A percentile compares a stretch with the other conserved stretches of the same genome.
Conservation (phyloP, 441 rosid species). For the Manihot esculenta region DNA sequence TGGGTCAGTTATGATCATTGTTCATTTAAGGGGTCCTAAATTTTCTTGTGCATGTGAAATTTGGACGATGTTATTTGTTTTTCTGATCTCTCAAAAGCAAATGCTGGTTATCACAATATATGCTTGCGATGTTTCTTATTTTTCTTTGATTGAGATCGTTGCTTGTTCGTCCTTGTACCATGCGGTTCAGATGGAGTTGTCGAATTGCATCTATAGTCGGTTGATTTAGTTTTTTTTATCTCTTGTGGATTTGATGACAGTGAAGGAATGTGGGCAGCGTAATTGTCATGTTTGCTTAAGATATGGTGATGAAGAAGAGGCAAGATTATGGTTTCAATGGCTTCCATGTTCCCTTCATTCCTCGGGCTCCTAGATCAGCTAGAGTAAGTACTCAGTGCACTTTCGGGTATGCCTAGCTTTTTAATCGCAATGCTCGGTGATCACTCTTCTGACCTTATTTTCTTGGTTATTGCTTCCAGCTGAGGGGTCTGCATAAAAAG, state of each 20-base stretch:
- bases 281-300: slow-evolving; percentile 44
- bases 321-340: slow-evolving; percentile 67
- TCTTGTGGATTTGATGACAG: slow-evolving; percentile 31
- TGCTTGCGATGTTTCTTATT: neutral
- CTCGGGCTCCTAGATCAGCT: slow-evolving; percentile 79
- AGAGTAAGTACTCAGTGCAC: slow-evolving; percentile 43
- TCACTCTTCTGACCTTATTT: slow-evolving; percentile 17
- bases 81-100: neutral
- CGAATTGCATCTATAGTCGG: neutral
- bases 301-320: slow-evolving; percentile 74
- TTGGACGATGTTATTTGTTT: neutral
- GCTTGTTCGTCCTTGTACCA: neutral
- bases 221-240: slow-evolving; percentile 21
- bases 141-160: neutral
- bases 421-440: slow-evolving; percentile 10
- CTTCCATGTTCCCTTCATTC: slow-evolving; percentile 64
- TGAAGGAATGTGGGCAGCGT: slow-evolving; percentile 26
- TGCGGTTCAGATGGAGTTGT: neutral
- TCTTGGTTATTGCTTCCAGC: slow-evolving; percentile 35
- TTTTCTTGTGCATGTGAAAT: neutral
- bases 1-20: slow-evolving; percentile 10
- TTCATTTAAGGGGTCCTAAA: neutral
- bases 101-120: neutral
- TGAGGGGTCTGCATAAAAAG: slow-evolving; percentile 51
- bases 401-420: slow-evolving; percentile 1